A percentile compares a stretch with the other conserved stretches of the same genome.
Conservation (phyloP, 176 grass and related monocot genomes). For the Phyllostachys edulis region DNA sequence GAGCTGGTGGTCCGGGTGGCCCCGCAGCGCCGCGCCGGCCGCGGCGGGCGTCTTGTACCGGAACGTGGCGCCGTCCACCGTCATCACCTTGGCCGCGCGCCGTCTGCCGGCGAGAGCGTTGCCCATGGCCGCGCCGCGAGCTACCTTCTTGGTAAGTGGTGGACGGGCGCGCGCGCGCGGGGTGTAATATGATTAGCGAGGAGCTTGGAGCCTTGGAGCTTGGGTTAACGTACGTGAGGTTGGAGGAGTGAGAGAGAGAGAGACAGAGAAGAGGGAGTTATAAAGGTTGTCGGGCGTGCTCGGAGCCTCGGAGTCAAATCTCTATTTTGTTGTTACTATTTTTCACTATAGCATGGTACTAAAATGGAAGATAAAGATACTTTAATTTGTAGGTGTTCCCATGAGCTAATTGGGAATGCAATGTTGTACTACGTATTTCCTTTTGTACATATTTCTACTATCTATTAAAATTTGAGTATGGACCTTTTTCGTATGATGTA, state of each 20-base stretch:
- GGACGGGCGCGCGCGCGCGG: background rate
- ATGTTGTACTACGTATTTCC: background rate
- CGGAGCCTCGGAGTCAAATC: background rate
- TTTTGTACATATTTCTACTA: background rate
- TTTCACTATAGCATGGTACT: background rate
- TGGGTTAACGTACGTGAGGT: constrained; percentile 24
- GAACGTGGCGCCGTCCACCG: constrained; percentile 81
- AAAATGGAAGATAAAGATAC: background rate
- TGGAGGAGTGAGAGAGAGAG: constrained; percentile 14
- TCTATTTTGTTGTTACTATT: background rate
- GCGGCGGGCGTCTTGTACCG: constrained; percentile 54
- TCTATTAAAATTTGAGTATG: background rate
- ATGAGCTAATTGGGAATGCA: background rate
- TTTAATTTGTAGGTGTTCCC: background rate
- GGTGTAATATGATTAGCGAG: background rate
- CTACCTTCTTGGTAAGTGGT: background rate
- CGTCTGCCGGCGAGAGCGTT: constrained; percentile 63
- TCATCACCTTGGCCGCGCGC: constrained; percentile 91
- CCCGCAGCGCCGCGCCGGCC: constrained; percentile 51
- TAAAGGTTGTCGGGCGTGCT: constrained; percentile 25
- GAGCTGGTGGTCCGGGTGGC: constrained; percentile 75
- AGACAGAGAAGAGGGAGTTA: constrained; percentile 20
- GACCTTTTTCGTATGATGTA: background rate
- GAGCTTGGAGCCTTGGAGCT: background rate
- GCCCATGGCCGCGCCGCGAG: constrained; percentile 43